Conservation (phyloP, 2,329 filamentous ascomycete species). For the Penicillium sp. region DNA sequence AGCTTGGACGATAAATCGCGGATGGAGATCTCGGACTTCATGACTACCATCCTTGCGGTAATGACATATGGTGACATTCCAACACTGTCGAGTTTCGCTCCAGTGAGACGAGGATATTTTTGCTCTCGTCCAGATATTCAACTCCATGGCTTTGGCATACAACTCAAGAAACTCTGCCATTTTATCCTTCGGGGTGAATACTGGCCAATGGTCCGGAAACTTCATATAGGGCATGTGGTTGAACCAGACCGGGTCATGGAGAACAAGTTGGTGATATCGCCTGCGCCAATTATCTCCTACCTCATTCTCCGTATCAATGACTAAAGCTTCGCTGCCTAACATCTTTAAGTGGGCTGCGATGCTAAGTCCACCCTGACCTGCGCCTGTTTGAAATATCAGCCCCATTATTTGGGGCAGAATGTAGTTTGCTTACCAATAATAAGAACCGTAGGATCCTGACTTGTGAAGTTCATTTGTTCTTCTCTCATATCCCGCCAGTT, state of each 20-base stretch:
- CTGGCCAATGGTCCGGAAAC: conserved; percentile 34
- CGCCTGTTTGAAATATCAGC: no score
- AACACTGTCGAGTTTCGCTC: conserved; percentile 20
- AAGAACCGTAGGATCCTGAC: no score
- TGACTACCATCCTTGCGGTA: conserved; percentile 21
- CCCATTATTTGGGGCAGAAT: no score
- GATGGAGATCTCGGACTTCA: conserved; percentile 6
- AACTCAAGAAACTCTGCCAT: conserved; percentile 30
- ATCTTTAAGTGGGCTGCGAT: conserved; percentile 26
- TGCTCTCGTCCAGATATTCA: conserved; percentile 28
- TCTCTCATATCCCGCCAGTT: no score
- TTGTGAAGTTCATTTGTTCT: no score
- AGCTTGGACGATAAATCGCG: no score
- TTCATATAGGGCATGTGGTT: conserved; percentile 31
- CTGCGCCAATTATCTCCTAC: conserved; percentile 33
- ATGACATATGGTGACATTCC: conserved; percentile 18
- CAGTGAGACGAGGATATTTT: conserved; percentile 15
- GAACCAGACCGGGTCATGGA: conserved; percentile 33
- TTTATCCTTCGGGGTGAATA: conserved; percentile 33
- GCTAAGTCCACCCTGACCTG: conserved; percentile 19
- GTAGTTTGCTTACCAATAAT: no score
- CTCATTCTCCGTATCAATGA: conserved; percentile 29
- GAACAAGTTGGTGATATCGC: conserved; percentile 33
- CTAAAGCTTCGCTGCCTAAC: conserved; percentile 28
- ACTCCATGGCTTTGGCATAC: conserved; percentile 28